phyloP scores from a whole-genome alignment of 1,139 yeast species.

The Yarrowia galli region DNA sequence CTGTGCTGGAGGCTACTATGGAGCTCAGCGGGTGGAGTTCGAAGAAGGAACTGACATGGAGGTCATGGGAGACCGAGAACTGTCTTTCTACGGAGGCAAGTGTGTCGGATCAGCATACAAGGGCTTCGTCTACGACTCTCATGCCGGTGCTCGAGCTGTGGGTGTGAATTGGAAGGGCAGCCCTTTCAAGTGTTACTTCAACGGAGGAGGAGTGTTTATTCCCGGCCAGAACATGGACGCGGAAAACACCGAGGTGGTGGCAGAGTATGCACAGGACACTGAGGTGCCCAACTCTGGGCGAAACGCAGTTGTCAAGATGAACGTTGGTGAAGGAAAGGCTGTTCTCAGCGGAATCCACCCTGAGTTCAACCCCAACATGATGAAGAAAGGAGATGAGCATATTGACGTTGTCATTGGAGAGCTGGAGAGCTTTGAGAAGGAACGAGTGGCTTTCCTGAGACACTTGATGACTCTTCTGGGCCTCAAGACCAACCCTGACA shows the following conservation, averaged over 20 bases:
- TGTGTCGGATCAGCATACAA: slow-evolving; percentile 81
- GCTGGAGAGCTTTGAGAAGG: slow-evolving; percentile 56
- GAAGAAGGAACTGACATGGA: slow-evolving; percentile 78
- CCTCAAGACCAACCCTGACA: slow-evolving; percentile 65
- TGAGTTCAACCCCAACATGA: slow-evolving; percentile 70
- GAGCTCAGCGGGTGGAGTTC: slow-evolving; percentile 78
- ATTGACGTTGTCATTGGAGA: slow-evolving; percentile 53
- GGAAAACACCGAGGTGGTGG: slow-evolving; percentile 71
- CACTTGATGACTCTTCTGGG: slow-evolving; percentile 67
- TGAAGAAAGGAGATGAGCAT: slow-evolving; percentile 51
- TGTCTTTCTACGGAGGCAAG: slow-evolving; percentile 80
- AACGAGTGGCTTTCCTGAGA: slow-evolving; percentile 64
- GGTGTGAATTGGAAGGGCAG: slow-evolving; percentile 48
- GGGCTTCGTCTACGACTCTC: slow-evolving; percentile 82
- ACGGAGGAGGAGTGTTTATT: slow-evolving; percentile 89
- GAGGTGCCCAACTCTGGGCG: slow-evolving; percentile 55
- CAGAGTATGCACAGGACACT: slow-evolving; percentile 61
- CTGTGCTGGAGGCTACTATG: slow-evolving; percentile 97
- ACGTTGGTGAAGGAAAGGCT: slow-evolving; percentile 77
- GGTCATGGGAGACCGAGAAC: slow-evolving; percentile 83
- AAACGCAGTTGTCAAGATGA: slow-evolving; percentile 67
- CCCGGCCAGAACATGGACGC: slow-evolving; percentile 62
- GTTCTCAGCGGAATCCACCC: slow-evolving; percentile 90
- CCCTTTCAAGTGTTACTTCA: slow-evolving; percentile 60
- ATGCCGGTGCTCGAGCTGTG: slow-evolving; percentile 74